These are phyloP conservation scores for Saccharomycopsis hybrid DNA, from an alignment of 1,139 yeast genomes.

Conservation along the genomic window DNA sequence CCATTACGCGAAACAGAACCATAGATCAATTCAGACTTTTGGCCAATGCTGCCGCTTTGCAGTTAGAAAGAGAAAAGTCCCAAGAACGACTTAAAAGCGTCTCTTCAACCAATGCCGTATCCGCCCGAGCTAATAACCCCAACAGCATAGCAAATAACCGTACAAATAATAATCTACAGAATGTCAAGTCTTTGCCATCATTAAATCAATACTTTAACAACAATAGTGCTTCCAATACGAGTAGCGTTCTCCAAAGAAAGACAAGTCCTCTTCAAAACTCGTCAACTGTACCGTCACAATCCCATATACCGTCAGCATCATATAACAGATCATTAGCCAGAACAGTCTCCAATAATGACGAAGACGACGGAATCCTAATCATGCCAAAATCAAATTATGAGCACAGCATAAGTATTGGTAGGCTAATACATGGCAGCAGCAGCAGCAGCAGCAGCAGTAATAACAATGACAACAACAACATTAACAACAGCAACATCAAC, in stretches of 20 bases:
- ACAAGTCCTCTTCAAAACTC: no score
- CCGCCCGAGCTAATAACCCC: background rate
- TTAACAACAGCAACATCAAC: no score
- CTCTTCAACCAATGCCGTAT: background rate
- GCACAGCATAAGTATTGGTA: background rate
- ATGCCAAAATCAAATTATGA: background rate
- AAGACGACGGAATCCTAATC: conserved; percentile 8
- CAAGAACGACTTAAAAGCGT: conserved; percentile 1
- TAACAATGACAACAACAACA: no score
- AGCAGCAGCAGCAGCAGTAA: no score
- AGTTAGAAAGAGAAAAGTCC: conserved; percentile 18
- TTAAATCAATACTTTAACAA: conserved; percentile 10
- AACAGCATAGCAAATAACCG: no score
- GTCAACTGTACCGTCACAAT: no score
- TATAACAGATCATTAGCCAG: no score
- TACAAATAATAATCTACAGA: conserved; percentile 1
- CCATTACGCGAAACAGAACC: background rate
- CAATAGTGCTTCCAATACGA: no score
- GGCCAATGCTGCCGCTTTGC: conserved; percentile 21
- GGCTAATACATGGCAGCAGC: background rate
- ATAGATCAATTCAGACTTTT: conserved; percentile 17
- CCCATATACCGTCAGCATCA: no score
- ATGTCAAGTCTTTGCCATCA: conserved; percentile 16
- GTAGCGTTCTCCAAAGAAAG: no score
- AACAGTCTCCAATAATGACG: conserved; percentile 5